Percentiles rank a stretch among this genome's conserved stretches.
Evolutionary conservation across 805 yeast species (phyloP).

Genomic region (Gaillardinia entomophila): DNA sequence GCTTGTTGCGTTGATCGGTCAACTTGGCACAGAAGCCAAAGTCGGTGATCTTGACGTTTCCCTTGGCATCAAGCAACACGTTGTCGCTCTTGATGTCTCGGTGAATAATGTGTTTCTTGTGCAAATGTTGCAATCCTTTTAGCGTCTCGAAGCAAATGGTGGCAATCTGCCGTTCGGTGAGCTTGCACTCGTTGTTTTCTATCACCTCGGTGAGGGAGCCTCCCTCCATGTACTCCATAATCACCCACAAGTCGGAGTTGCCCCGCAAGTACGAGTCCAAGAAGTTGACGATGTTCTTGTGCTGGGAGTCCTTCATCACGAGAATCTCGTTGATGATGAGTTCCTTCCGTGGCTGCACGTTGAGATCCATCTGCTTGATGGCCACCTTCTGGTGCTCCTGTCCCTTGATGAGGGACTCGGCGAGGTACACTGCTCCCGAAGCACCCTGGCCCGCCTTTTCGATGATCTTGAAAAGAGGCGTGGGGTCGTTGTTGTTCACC

Average conservation of each 20-base stretch:
- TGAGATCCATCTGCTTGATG: constrained; percentile 90
- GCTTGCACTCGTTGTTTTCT: constrained; percentile 67
- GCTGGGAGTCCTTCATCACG: constrained; percentile 95
- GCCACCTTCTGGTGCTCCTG: constrained; percentile 73
- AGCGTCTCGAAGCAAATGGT: constrained; percentile 87
- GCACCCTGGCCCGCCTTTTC: constrained; percentile 98
- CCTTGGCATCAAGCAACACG: constrained; percentile 37
- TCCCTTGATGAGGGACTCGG: constrained; percentile 53
- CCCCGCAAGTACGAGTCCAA: constrained; percentile 84
- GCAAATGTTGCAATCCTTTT: constrained; percentile 86
- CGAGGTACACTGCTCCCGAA: constrained; percentile 89
- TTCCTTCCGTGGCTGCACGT: constrained; percentile 90
- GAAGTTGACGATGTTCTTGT: constrained; percentile 91
- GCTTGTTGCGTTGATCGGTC: constrained; percentile 63
- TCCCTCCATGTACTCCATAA: constrained; percentile 99
- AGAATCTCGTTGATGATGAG: constrained; percentile 91
- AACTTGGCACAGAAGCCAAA: constrained; percentile 59
- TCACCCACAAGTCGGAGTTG: constrained; percentile 87
- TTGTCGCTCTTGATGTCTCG: constrained; percentile 43
- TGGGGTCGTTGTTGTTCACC: constrained; percentile 82
- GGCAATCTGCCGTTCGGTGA: constrained; percentile 86
- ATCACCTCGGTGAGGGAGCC: constrained; percentile 95
- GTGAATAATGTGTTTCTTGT: constrained; percentile 87
- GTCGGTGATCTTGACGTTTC: constrained; percentile 42
- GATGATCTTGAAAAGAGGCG: constrained; percentile 67